Evolutionary conservation across 2,329 filamentous ascomycete species (phyloP).

Genomic region (Thielaviopsis ethacetica): DNA sequence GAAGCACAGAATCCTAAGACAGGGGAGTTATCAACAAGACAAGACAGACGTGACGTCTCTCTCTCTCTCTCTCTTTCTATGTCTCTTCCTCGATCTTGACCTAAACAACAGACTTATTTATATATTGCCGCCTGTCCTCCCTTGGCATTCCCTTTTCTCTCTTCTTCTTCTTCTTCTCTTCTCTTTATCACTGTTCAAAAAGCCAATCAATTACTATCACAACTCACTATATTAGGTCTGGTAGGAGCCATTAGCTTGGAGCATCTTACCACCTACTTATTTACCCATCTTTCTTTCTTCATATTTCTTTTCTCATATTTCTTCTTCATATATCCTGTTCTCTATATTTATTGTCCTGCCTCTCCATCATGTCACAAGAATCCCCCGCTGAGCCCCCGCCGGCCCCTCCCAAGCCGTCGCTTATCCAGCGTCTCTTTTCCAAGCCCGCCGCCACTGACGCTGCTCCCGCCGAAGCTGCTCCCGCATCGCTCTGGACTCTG

Average conservation of each 20-base stretch:
- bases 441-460: neutral
- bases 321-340: neutral
- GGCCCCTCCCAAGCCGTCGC: neutral
- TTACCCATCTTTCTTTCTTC: neutral
- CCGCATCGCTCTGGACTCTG: slow-evolving; percentile 38
- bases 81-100: neutral
- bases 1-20: neutral
- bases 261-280: neutral
- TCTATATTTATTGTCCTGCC: neutral
- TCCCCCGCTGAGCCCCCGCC: neutral
- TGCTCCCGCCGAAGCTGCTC: slow-evolving; percentile 10
- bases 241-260: neutral
- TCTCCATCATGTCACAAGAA: neutral
- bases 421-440: neutral
- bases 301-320: neutral
- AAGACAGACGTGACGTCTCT: no score
- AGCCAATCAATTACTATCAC: neutral
- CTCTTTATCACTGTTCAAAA: neutral
- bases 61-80: no score
- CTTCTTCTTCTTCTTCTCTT: neutral
- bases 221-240: neutral
- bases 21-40: no score
- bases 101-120: no score
- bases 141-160: neutral
- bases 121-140: neutral